These are phyloP conservation scores for Alternaria arbusti DNA, from an alignment of 2,329 filamentous ascomycete genomes.

Conservation along the genomic window DNA sequence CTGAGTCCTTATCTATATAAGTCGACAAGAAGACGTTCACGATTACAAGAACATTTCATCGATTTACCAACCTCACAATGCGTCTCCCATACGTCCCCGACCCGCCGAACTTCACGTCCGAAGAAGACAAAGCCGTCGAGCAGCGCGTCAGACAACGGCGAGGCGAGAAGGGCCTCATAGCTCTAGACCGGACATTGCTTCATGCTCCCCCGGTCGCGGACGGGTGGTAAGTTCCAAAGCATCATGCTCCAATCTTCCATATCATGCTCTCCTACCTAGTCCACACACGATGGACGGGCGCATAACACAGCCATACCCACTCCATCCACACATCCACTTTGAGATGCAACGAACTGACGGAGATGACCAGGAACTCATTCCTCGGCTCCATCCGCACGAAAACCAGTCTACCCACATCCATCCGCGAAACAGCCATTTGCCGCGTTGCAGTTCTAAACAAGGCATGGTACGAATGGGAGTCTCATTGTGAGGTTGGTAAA, in stretches of 20 bases:
- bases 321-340: not conserved
- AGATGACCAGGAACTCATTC: constrained; percentile 57
- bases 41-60: not conserved
- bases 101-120: constrained; percentile 54
- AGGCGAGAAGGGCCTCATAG: constrained; percentile 57
- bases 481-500: too few species aligned
- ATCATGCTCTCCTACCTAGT: not conserved
- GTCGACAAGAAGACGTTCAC: not conserved
- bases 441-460: constrained; percentile 80
- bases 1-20: not conserved
- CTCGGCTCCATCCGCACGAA: constrained; percentile 62
- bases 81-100: constrained; percentile 62
- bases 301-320: not conserved
- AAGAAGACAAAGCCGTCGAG: constrained; percentile 59
- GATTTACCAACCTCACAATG: constrained; percentile 47
- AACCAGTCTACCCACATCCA: constrained; percentile 56
- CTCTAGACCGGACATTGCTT: constrained; percentile 61
- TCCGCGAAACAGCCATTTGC: constrained; percentile 81
- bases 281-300: not conserved
- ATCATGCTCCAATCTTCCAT: not conserved
- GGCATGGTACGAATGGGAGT: constrained; percentile 85
- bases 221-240: constrained; percentile 54
- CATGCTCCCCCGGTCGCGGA: constrained; percentile 63
- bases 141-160: constrained; percentile 59
- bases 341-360: not conserved